A percentile compares a stretch with the other conserved stretches of the same genome.
These are phyloP conservation scores for Leucosporidium creatinivorum DNA, from an alignment of 768 basidiomycete genomes.

Conservation along the genomic window DNA sequence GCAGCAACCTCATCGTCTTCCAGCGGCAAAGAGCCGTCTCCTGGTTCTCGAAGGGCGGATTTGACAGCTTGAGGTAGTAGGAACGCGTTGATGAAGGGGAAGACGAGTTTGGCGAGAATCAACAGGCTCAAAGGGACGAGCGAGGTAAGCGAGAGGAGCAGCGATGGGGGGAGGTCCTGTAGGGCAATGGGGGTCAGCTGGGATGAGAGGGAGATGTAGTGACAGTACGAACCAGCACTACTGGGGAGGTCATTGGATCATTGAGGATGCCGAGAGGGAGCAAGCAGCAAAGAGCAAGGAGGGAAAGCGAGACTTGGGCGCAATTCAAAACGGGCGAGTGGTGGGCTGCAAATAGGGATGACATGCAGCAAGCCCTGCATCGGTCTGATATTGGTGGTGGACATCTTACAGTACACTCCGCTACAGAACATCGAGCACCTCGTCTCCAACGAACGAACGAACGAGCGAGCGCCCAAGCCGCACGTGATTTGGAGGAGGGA, in stretches of 20 bases:
- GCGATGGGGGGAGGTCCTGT: neutral
- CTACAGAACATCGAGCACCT: no score
- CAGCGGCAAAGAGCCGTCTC: neutral
- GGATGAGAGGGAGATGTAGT: neutral
- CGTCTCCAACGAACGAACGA: no score
- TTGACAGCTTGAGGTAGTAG: neutral
- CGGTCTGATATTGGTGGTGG: no score
- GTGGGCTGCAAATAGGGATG: no score
- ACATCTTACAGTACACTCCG: no score
- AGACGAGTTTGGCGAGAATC: neutral
- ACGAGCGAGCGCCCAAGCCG: no score
- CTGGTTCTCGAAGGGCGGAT: neutral
- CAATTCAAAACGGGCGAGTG: no score
- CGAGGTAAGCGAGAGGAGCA: neutral
- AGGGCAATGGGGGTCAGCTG: no score
- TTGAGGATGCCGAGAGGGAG: neutral
- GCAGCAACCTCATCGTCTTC: neutral
- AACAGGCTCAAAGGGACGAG: neutral
- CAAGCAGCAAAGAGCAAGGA: neutral
- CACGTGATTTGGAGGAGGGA: no score
- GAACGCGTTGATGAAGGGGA: neutral
- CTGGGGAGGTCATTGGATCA: neutral
- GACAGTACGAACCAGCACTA: no score
- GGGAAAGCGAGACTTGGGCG: neutral
- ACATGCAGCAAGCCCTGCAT: no score